Conservation (phyloP, 1,284 basidiomycete species). For the Cystobasidiaceae sp. region DNA sequence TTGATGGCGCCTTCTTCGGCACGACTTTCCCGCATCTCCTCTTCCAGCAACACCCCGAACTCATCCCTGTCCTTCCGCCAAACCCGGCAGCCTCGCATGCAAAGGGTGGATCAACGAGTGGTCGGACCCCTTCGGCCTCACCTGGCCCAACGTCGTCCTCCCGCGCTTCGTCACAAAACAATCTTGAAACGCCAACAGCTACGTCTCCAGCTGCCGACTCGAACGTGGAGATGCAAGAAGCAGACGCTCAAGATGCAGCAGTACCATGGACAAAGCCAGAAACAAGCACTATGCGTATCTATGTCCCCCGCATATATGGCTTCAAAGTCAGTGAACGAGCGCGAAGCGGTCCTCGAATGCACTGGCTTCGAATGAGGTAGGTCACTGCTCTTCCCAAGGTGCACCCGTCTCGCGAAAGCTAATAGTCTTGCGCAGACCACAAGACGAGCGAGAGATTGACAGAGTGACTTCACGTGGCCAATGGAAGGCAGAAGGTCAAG, state of each 20-base stretch:
- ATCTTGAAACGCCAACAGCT: slow-evolving; percentile 15
- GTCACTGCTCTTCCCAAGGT: too few relatives aligned
- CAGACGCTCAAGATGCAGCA: background rate
- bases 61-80: slow-evolving; percentile 15
- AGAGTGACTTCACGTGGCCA: slow-evolving; percentile 1
- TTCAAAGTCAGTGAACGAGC: slow-evolving; percentile 56
- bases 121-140: slow-evolving; percentile 1
- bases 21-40: slow-evolving; percentile 97
- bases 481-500: slow-evolving; percentile 16
- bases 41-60: slow-evolving; percentile 60
- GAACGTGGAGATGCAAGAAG: slow-evolving; percentile 23
- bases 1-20: slow-evolving; percentile 98
- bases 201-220: background rate
- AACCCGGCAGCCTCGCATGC: background rate
- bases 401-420: too few relatives aligned
- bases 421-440: too few relatives aligned
- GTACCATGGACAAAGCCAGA: slow-evolving; percentile 33
- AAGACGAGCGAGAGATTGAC: slow-evolving; percentile 22
- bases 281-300: slow-evolving; percentile 72
- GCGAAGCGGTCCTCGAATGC: slow-evolving; percentile 91
- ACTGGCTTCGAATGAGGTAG: slow-evolving; percentile 76
- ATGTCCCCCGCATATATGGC: slow-evolving; percentile 87
- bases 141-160: slow-evolving; percentile 20
- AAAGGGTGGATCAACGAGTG: background rate
- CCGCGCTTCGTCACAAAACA: background rate